Percentiles rank a stretch among this genome's conserved stretches.
Evolutionary conservation across 352 stramenopile genomes (phyloP).

Genomic region (Globisporangium barbulae): DNA sequence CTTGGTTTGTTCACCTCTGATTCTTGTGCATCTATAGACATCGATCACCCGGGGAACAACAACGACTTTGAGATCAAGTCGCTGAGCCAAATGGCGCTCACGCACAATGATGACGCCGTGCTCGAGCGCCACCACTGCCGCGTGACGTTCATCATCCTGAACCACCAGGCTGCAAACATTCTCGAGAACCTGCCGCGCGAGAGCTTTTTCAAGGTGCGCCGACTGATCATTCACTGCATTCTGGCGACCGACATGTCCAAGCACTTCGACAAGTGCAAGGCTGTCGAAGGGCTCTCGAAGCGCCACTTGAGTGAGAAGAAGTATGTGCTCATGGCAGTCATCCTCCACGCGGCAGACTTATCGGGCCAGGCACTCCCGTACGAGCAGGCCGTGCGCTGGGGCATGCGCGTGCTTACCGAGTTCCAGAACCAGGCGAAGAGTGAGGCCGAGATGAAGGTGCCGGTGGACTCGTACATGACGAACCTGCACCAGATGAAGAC

Average conservation of each 20-base stretch:
- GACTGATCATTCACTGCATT: slow-evolving; percentile 62
- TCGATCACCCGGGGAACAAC: slow-evolving; percentile 79
- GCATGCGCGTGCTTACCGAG: slow-evolving; percentile 58
- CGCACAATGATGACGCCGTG: slow-evolving; percentile 80
- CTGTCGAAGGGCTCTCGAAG: slow-evolving; percentile 45
- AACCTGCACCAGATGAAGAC: slow-evolving; percentile 59
- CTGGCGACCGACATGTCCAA: slow-evolving; percentile 74
- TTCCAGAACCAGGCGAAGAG: slow-evolving; percentile 70
- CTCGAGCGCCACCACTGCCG: slow-evolving; percentile 81
- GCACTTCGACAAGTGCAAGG: slow-evolving; percentile 72
- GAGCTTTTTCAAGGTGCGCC: slow-evolving; percentile 47
- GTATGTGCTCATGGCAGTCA: slow-evolving; percentile 49
- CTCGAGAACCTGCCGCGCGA: slow-evolving; percentile 45
- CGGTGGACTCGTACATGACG: slow-evolving; percentile 70
- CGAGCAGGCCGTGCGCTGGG: slow-evolving; percentile 54
- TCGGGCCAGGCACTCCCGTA: slow-evolving; percentile 63
- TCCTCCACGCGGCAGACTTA: slow-evolving; percentile 74
- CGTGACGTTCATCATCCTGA: slow-evolving; percentile 69
- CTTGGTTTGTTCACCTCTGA: neutral
- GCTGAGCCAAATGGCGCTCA: slow-evolving; percentile 66
- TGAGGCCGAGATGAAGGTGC: slow-evolving; percentile 58
- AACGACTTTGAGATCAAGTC: slow-evolving; percentile 84
- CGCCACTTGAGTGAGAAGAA: slow-evolving; percentile 34
- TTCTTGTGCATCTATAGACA: slow-evolving; percentile 27
- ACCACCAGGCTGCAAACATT: slow-evolving; percentile 54